phyloP scores from a whole-genome alignment of 2,329 filamentous ascomycete species.

The Lachnellula suecica region DNA sequence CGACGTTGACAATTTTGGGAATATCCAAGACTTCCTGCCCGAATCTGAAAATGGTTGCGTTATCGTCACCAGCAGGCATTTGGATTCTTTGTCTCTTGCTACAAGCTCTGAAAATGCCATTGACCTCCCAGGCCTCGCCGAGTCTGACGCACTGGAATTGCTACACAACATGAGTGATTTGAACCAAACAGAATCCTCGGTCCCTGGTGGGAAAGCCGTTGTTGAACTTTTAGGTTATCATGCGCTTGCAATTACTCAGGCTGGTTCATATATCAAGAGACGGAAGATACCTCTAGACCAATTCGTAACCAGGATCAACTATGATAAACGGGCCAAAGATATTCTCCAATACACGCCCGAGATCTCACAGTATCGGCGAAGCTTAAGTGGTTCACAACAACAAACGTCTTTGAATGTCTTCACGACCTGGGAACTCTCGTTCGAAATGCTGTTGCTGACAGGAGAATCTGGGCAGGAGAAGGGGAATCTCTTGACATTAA shows the following conservation, averaged over 20 bases:
- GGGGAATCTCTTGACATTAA: constrained; percentile 19
- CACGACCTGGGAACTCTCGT: constrained; percentile 30
- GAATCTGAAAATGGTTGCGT: constrained; percentile 9
- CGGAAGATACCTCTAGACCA: constrained; percentile 16
- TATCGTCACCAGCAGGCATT: constrained; percentile 21
- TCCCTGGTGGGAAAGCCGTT: constrained; percentile 9
- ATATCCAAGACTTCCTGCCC: constrained; percentile 15
- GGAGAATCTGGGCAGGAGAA: not conserved
- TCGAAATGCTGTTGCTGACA: constrained; percentile 11
- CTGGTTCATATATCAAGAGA: constrained; percentile 27
- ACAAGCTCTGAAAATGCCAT: not conserved
- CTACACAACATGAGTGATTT: constrained; percentile 6
- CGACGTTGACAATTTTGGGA: constrained; percentile 12
- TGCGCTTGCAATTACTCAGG: constrained; percentile 30
- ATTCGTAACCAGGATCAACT: constrained; percentile 21
- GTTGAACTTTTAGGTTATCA: constrained; percentile 22
- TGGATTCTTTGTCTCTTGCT: constrained; percentile 1
- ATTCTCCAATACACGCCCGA: constrained; percentile 21
- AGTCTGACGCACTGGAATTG: constrained; percentile 16
- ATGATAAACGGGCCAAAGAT: constrained; percentile 4
- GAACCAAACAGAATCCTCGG: not conserved
- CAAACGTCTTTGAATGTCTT: constrained; percentile 23
- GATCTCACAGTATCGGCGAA: constrained; percentile 18
- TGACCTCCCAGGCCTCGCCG: constrained; percentile 11
- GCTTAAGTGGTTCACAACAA: constrained; percentile 2